phyloP scores from a whole-genome alignment of 805 yeast genomes.

The Schizosaccharomyces pombe region DNA sequence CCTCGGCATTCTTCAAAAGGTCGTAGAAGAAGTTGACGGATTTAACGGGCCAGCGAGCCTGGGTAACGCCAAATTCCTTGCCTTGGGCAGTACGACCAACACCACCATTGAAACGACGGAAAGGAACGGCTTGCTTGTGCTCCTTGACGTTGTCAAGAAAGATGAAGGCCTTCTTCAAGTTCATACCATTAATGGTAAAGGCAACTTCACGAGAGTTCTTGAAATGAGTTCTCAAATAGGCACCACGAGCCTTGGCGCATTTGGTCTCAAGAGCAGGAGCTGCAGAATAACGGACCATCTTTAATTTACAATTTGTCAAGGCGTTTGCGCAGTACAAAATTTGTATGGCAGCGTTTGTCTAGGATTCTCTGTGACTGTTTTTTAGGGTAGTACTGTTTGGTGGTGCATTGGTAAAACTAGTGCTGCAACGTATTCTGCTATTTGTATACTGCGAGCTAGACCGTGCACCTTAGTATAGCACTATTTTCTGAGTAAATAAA shows the following conservation, averaged over 20 bases:
- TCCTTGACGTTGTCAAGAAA: conserved; percentile 90
- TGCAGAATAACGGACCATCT: conserved; percentile 98
- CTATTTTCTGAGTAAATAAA: too few relatives aligned
- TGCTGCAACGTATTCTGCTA: too few relatives aligned
- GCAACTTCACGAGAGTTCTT: conserved; percentile 99
- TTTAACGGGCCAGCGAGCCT: conserved; percentile 98
- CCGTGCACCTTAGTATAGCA: too few relatives aligned
- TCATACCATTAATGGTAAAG: conserved; percentile 96
- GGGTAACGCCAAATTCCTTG: conserved; percentile 95
- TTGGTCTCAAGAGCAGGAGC: conserved; percentile 87
- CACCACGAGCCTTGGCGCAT: conserved; percentile 98
- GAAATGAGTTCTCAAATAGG: conserved; percentile 96
- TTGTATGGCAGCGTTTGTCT: too few relatives aligned
- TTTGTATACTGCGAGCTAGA: too few relatives aligned
- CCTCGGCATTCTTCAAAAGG: conserved; percentile 88
- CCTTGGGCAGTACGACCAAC: conserved; percentile 99
- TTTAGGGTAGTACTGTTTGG: too few relatives aligned
- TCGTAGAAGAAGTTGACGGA: conserved; percentile 88
- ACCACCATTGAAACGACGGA: conserved; percentile 91
- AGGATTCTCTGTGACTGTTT: too few relatives aligned
- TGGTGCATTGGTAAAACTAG: too few relatives aligned
- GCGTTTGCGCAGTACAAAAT: too few relatives aligned
- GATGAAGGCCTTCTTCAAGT: conserved; percentile 79
- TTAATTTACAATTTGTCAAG: background rate
- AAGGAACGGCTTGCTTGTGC: conserved; percentile 98